A percentile compares a stretch with the other conserved stretches of the same genome.
Conservation (phyloP, 23 red algal genomes). For the Pyropia yezoensis region DNA sequence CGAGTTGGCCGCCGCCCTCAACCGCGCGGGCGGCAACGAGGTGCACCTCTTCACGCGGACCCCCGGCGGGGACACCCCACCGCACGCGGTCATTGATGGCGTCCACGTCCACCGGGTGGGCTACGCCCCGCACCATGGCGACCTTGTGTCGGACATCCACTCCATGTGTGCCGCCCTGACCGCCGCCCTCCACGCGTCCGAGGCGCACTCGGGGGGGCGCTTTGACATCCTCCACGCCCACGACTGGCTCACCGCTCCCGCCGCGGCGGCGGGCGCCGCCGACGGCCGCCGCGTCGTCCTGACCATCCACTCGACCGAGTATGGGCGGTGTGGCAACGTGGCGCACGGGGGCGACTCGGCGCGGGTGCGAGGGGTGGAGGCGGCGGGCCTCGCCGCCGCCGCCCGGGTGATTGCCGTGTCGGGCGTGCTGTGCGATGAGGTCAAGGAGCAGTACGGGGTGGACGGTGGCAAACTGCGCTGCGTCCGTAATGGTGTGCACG, state of each 20-base stretch:
- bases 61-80: background rate
- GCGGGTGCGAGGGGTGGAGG: background rate
- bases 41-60: background rate
- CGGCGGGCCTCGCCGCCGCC: background rate
- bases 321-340: conserved; percentile 1
- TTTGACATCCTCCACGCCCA: background rate
- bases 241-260: conserved; percentile 3
- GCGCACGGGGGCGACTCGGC: background rate
- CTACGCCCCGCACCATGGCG: background rate
- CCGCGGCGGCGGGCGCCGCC: too few species aligned
- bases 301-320: conserved; percentile 5
- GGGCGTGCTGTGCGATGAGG: conserved; percentile 2
- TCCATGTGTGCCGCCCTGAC: background rate
- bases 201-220: background rate
- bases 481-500: background rate
- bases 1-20: background rate
- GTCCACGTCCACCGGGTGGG: background rate
- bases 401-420: background rate
- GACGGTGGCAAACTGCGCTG: background rate
- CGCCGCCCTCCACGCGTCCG: background rate
- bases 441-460: background rate
- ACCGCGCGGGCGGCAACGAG: background rate
- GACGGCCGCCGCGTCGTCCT: background rate
- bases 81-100: background rate
- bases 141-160: background rate